Base-by-base conservation (phyloP, 169 alveolate genomes). In the Cryptosporidium andersoni region DNA sequence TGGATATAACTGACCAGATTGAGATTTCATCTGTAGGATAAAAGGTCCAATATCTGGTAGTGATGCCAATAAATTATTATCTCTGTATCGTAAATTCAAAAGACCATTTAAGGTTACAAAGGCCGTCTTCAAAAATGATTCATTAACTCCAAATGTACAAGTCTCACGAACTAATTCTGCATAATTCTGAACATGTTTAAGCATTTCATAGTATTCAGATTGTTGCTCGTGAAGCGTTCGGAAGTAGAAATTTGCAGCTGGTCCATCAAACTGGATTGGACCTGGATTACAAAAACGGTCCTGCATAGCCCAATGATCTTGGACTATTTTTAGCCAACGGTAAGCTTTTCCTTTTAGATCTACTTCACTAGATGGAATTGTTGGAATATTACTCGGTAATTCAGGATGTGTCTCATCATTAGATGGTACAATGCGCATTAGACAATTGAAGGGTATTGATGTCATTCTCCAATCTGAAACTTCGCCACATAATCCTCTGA, bases 271-370 rank as follows among this genome's bases (percentile, higher is more conserved):
- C 89, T 97, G 97, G 14, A 97, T 96, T n/a, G 99, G 99, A 9
- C 99, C 99, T 3, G 99, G 99, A 88, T 97, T 97, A 81, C 95
- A 94, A 91, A 95, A 97, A 37, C 96, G 93, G 89, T 97, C 99
- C 47, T 94, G 96, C 88, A 90, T 81, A 62, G 91, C 91, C 99
- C 99, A 97, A 65, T 89, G 92, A 58, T 89, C 91, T 56, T 93
- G 91, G 4, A 95, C 95, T 51, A 91, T 89, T 55, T 94, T 93
- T 62, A 92, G 82, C 80, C 92, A 88, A 81, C 91, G 90, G 88
- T 82, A 93, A 11, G 96, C 95, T 82, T 93, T 95, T 66, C 96
- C 94, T 55, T 93, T 91, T 8, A 97, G 92, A 88, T 94, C 94
- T 3, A 97, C 98, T 65, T 93, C 97, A 11, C 96, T 91, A 62